These are phyloP conservation scores for Erucastrum elatum DNA, from an alignment of 345 rosid species.

Conservation along the genomic window DNA sequence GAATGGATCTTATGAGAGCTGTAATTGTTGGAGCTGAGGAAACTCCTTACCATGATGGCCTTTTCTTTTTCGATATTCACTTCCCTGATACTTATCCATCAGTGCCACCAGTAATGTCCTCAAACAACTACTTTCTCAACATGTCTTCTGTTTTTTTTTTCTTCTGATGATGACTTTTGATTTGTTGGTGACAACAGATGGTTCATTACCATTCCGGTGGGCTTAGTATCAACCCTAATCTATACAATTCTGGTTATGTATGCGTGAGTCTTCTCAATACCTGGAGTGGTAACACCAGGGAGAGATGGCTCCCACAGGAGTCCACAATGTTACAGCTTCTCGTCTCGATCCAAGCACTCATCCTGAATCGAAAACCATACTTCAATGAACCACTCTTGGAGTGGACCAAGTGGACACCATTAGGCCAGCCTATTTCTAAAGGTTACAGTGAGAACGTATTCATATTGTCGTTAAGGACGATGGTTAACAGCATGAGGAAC, in stretches of 20 bases:
- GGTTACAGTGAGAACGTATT: conserved; percentile 65
- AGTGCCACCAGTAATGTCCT: conserved; percentile 73
- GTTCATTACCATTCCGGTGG: conserved; percentile 83
- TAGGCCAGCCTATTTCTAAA: conserved; percentile 53
- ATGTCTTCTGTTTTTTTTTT: not conserved
- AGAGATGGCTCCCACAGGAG: conserved; percentile 77
- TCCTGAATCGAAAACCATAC: conserved; percentile 81
- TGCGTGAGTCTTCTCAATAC: conserved; percentile 96
- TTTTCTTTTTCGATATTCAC: conserved; percentile 82
- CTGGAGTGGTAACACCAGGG: conserved; percentile 71
- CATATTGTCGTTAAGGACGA: conserved; percentile 66
- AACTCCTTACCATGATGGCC: conserved; percentile 97
- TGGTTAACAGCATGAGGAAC: conserved; percentile 62
- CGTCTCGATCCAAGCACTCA: conserved; percentile 90
- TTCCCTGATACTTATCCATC: conserved; percentile 75
- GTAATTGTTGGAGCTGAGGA: conserved; percentile 86
- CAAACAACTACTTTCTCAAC: not conserved
- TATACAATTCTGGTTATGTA: conserved; percentile 71
- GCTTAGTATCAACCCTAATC: conserved; percentile 83
- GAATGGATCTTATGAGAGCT: conserved; percentile 95
- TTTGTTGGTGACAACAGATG: conserved; percentile 47
- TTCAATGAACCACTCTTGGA: conserved; percentile 88
- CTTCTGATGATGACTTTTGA: not conserved
- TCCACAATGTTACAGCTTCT: conserved; percentile 89
- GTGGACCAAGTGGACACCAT: conserved; percentile 39